Evolutionary conservation across 2,329 filamentous ascomycete genomes (phyloP), one percentile per base, ranked within the genome.

Genomic region (Macrophomina tecta): DNA sequence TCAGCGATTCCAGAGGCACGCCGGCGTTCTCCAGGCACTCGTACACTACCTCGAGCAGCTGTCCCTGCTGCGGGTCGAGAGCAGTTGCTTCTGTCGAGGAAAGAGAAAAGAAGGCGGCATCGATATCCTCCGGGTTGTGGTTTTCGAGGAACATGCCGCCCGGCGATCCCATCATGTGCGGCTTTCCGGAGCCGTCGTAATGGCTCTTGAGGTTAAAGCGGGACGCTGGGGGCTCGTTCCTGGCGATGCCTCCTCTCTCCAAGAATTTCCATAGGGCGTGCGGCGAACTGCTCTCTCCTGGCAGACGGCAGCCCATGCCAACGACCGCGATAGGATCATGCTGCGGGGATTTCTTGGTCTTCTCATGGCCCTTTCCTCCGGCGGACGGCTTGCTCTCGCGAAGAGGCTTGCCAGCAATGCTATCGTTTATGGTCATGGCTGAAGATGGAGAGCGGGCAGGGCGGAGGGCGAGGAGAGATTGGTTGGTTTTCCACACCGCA

Each of bases 11-110:
- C 40, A 73, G 68, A 1, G 70, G 62, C 1, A 74, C 60, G 3
- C 75, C 76, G 8, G 69, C 72, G 67, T 75, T 76, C 58, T 82
- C 80, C 0, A 87, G 69, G 0, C 79, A 77, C 68, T 81, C 75
- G 32, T 77, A 78, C 0, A 73, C 72, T 12, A 72, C 72, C 65
- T 76, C 74, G 3, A 76, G 68, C 4, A 73, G 64, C 16, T 73
- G 69, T 14, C 74, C 71, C 12, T 73, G 70, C 14, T 74, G 69
- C 2, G 73, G 73, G 46, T 76, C 73, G 67, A 75, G 72, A 28
- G 65, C 64, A 2, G 67, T 66, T 1, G 73, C 72, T 32, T 76
- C 74, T 6, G 65, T 66, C 12, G 66, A 42, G 5, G 68, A 72
- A 7, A 70, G 67, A 8, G 65, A 49, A 49, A 77, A 77, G 67